Percentiles rank a stretch among this genome's conserved stretches.
Evolutionary conservation across 768 basidiomycete genomes (phyloP).

Genomic region (Hygrophoropsis aurantiaca): DNA sequence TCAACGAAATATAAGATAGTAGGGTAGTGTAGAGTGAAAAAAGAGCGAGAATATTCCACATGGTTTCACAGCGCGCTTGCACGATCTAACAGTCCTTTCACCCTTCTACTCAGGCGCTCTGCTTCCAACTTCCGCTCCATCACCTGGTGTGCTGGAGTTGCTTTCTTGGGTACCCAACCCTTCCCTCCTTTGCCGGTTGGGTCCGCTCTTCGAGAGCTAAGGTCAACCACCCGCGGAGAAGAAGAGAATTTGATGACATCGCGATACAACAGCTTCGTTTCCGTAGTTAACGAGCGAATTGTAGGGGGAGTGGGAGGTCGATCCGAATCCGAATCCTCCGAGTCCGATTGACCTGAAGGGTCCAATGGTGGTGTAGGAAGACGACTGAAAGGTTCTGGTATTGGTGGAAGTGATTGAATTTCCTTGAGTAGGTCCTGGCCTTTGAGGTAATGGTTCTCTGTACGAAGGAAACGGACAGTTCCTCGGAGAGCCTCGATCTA

Average conservation of each 20-base stretch:
- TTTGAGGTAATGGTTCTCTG: constrained; percentile 91
- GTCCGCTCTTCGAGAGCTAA: constrained; percentile 59
- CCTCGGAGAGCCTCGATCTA: constrained; percentile 90
- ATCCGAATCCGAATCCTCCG: constrained; percentile 61
- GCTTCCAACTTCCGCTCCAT: constrained; percentile 75
- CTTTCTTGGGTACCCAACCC: constrained; percentile 80
- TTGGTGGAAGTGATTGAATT: constrained; percentile 69
- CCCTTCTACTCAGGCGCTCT: constrained; percentile 65
- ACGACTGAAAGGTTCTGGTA: constrained; percentile 49
- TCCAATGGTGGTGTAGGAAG: constrained; percentile 66
- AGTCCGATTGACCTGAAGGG: constrained; percentile 65
- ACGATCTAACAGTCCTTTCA: constrained; percentile 70
- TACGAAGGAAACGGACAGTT: constrained; percentile 89
- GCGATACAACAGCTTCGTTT: constrained; percentile 85
- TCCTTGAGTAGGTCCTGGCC: constrained; percentile 88
- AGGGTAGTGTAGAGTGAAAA: too few relatives aligned
- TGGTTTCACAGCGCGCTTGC: constrained; percentile 38
- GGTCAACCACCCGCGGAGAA: constrained; percentile 81
- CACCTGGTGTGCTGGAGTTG: constrained; percentile 80
- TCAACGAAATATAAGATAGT: too few relatives aligned
- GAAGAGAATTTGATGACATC: constrained; percentile 87
- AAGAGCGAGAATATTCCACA: too few relatives aligned
- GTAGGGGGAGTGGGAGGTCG: constrained; percentile 44
- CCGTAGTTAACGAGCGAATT: constrained; percentile 68
- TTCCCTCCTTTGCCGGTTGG: constrained; percentile 43